Evolutionary conservation across 495 filamentous ascomycete genomes (phyloP).

Genomic region (Aspergillus bridgeri): DNA sequence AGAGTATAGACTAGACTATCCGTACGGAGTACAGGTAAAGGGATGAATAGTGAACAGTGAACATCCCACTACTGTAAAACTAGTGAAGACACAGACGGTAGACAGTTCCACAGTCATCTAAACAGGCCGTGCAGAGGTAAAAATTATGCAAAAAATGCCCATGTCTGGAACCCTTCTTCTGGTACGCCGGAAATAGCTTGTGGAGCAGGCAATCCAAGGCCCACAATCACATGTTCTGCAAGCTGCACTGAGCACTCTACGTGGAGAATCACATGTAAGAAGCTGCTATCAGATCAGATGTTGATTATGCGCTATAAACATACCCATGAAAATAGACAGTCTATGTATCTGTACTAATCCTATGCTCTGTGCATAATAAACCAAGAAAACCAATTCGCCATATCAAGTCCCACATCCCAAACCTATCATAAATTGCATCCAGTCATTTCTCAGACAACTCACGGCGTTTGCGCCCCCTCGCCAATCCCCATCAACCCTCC

Average conservation of each 20-base stretch:
- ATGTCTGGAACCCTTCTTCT: no score
- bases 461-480: constrained; percentile 42
- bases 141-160: no score
- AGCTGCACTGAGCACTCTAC: neutral
- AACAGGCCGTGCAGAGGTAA: no score
- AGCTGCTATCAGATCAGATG: neutral
- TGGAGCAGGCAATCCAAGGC: no score
- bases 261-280: constrained; percentile 11
- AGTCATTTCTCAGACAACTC: neutral
- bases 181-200: neutral
- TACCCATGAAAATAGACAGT: no score
- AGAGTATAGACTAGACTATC: no score
- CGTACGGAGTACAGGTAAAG: no score
- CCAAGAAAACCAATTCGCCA: neutral
- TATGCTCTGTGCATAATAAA: neutral
- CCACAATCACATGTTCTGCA: constrained; percentile 11
- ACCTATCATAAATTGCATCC: neutral
- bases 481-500: constrained; percentile 70
- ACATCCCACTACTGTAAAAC: no score
- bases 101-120: no score
- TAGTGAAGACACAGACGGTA: no score
- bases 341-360: neutral
- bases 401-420: neutral
- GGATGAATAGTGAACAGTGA: no score
- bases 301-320: no score